Percentiles rank a stretch among this genome's conserved stretches.
Evolutionary conservation across 2,329 filamentous ascomycete genomes (phyloP).

Genomic region (Colletotrichum viniferum): DNA sequence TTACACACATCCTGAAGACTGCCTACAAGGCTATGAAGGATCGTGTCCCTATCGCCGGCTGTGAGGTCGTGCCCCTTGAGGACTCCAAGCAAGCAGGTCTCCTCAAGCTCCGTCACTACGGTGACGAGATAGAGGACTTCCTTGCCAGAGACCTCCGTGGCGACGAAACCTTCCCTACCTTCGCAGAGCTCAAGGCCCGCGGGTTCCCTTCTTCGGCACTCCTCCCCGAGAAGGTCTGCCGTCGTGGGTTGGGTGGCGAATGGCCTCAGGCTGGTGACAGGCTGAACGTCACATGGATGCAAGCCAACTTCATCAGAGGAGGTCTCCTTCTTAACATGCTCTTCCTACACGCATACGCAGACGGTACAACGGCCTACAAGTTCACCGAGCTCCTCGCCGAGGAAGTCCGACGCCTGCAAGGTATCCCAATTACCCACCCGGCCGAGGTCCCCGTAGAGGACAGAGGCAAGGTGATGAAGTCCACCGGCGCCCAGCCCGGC

Average conservation of each 20-base stretch:
- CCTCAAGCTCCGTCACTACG: conserved; percentile 31
- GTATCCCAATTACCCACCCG: conserved; percentile 24
- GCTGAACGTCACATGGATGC: conserved; percentile 16
- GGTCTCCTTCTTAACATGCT: conserved; percentile 30
- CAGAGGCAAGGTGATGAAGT: conserved; percentile 30
- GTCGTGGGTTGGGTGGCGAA: conserved; percentile 22
- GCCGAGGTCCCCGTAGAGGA: conserved; percentile 30
- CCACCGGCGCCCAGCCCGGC: conserved; percentile 32
- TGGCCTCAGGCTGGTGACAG: conserved; percentile 26
- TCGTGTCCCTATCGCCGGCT: not conserved
- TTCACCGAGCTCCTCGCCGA: conserved; percentile 39
- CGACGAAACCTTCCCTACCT: conserved; percentile 27
- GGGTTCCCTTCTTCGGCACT: conserved; percentile 29
- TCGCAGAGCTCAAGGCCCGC: conserved; percentile 29
- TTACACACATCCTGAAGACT: not conserved
- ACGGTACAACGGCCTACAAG: conserved; percentile 34
- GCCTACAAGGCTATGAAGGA: not conserved
- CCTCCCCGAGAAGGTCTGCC: conserved; percentile 25
- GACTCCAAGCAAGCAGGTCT: conserved; percentile 34
- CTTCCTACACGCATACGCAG: conserved; percentile 37
- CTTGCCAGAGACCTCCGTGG: conserved; percentile 28
- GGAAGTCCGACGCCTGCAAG: conserved; percentile 35
- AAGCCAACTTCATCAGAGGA: conserved; percentile 35
- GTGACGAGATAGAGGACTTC: conserved; percentile 28
- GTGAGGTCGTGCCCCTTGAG: conserved; percentile 20